Percentiles rank a stretch among this genome's conserved stretches.
Conservation (phyloP, 2,329 filamentous ascomycete genomes). For the Talaromyces amestolkiae region DNA sequence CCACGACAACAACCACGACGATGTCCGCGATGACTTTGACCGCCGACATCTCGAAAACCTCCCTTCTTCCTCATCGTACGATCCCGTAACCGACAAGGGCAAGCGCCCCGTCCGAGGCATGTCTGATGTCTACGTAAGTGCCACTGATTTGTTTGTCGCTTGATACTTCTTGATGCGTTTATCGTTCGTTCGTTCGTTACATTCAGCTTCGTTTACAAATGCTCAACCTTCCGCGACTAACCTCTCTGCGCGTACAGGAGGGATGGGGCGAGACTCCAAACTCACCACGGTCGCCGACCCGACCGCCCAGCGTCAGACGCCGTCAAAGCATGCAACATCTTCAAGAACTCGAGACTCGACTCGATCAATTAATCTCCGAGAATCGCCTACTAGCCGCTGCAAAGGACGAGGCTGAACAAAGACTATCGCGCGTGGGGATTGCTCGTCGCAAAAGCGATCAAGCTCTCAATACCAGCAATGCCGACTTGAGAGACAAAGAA, state of each 20-base stretch:
- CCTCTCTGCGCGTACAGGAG: constrained; percentile 59
- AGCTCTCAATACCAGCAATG: constrained; percentile 62
- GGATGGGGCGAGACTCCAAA: constrained; percentile 82
- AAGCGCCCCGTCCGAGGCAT: constrained; percentile 81
- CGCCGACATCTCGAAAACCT: constrained; percentile 38
- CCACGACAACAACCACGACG: constrained; percentile 20
- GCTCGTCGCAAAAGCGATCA: constrained; percentile 56
- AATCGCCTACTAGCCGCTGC: constrained; percentile 77
- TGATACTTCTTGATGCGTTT: constrained; percentile 25
- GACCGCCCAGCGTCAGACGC: constrained; percentile 92
- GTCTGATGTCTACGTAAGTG: constrained; percentile 90
- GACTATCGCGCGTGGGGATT: constrained; percentile 55
- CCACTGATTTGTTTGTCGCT: constrained; percentile 20
- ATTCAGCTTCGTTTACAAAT: constrained; percentile 21
- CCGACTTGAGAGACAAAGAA: constrained; percentile 75
- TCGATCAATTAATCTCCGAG: constrained; percentile 82
- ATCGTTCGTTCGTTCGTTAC: constrained; percentile 15
- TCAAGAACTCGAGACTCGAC: constrained; percentile 75
- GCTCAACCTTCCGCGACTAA: constrained; percentile 19
- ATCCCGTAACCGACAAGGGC: constrained; percentile 81
- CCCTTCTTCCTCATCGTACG: constrained; percentile 58
- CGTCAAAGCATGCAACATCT: constrained; percentile 97
- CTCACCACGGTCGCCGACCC: constrained; percentile 86
- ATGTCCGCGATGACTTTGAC: constrained; percentile 4
- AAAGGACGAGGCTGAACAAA: constrained; percentile 66